Evolutionary conservation across 2,329 filamentous ascomycete species (phyloP).

Genomic region (Zopfia rhizophila): DNA sequence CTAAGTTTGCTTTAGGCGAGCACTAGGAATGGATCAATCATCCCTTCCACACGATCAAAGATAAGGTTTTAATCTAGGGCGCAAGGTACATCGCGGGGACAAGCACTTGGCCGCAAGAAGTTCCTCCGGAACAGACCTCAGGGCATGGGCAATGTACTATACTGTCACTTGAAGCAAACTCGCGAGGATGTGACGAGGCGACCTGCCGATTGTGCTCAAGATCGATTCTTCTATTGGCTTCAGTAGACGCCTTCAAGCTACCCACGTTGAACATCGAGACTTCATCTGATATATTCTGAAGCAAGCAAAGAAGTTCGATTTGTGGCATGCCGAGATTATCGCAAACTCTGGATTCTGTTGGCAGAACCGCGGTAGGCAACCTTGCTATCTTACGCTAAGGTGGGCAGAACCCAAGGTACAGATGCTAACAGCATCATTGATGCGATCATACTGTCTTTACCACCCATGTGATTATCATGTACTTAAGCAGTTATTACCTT

Average conservation of each 20-base stretch:
- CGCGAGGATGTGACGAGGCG: slow-evolving; percentile 12
- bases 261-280: slow-evolving; percentile 24
- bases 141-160: slow-evolving; percentile 13
- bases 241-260: slow-evolving; percentile 10
- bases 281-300: slow-evolving; percentile 32
- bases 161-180: slow-evolving; percentile 17
- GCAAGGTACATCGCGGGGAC: slow-evolving; percentile 17
- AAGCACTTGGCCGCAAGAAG: slow-evolving; percentile 17
- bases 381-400: too few relatives aligned
- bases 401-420: too few relatives aligned
- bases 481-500: too few relatives aligned
- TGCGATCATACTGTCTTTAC: too few relatives aligned
- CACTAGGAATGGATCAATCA: slow-evolving; percentile 29
- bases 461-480: too few relatives aligned
- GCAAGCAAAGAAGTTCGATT: slow-evolving; percentile 25
- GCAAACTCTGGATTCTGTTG: slow-evolving; percentile 21
- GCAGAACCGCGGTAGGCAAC: too few relatives aligned
- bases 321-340: slow-evolving; percentile 22
- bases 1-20: slow-evolving; percentile 5
- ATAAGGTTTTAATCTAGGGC: slow-evolving; percentile 11
- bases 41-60: slow-evolving; percentile 22
- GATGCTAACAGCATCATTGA: too few relatives aligned
- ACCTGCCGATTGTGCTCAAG: too few relatives aligned
- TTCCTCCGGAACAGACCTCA: slow-evolving; percentile 19
- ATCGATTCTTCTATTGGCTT: neutral